Base-by-base conservation (phyloP, 768 basidiomycete species). In the Bullera alba region DNA sequence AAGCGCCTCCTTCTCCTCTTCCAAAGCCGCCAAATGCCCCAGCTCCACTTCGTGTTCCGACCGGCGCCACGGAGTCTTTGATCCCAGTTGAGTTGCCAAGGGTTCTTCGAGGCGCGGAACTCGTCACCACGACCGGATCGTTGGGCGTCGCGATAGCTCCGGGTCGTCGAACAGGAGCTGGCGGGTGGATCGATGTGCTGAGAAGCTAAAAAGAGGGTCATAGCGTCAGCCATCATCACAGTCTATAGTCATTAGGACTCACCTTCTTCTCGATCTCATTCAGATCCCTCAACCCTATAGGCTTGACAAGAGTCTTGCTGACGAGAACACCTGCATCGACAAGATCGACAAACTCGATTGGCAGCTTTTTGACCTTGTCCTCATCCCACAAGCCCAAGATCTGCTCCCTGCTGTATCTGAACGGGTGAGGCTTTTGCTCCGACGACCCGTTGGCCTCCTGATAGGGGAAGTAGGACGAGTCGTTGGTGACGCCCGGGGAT, bases 231-330 rank as follows among this genome's bases (percentile, higher is more conserved):
- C 53, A 57, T 32, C 53, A 44, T 46, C 22, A 63, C 42, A 43
- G 36, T 53, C 35, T 32, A 36, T 26, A 14, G 23, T 12, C 42
- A 25, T 22, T 42, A 23, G n/a, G 51, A 69, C 78, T 63, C 63
- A 90, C 90, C 85, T 90, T 92, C 77, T 84, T 88, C 77, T 93
- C 90, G 19, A 76, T 75, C 46, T 89, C 87, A 50, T 76, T 77
- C 80, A 87, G 80, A 67, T 92, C 91, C 58, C 83, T 83, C 61
- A 89, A 65, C 34, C 81, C 80, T 29, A 84, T 73, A 16, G 91
- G 91, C 50, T 87, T 85, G 36, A 69, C 78, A 25, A 79, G 82
- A 21, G 78, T 74, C 66, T 89, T 87, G 51, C 83, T 82, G 49
- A 72, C 62, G 22, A 64, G 48, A 16, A 61, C 59, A 12, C 56